Base-by-base conservation (phyloP, 2,329 filamentous ascomycete genomes). In the Fusarium lyarnte region DNA sequence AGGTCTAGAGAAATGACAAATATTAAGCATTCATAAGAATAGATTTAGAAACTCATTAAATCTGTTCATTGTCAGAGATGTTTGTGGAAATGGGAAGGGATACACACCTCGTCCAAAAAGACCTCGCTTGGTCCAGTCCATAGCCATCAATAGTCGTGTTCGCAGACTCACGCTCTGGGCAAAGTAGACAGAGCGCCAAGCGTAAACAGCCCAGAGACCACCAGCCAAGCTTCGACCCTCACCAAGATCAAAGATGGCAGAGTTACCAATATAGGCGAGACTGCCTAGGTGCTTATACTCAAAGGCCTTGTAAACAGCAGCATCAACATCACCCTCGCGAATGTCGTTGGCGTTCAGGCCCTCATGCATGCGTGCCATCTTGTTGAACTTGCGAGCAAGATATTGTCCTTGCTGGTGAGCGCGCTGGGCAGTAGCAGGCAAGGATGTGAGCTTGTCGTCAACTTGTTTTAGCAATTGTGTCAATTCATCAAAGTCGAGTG, bases 51-150 rank as follows among this genome's bases (percentile, higher is more conserved):
- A 74, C 84, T 87, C 84, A 88, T 86, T 70, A 88, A 82, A 81
- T 88, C 86, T 87, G 62, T 31, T 13, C 5, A 33, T 42, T 41
- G 69, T 77, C 47, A 74, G 68, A 23, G 14, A 46, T 19, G 36
- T 25, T 25, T 23, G 13, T 45, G 59, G 17, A 58, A 29, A 27
- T 29, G 31, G 61, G 8, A 46, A 39, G 12, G 17, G 58, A 49
- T 63, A 85, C 91, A 85, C 84, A 98, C 95, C 96, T 91, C 96
- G 89, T 75, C 96, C 96, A 85, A 99, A 99, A 27, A 99, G 83
- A 17, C 94, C 93, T 80, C 97, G 88, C 89, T 98, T 99, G n/a
- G 90, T 91, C 96, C 96, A 99, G 81, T 99, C 96, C 96, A 99
- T 98, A 23, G 94, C 94, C 82, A 99, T 86, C 78, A 99, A 83